Evolutionary conservation across 2,329 filamentous ascomycete species (phyloP), one percentile per base, ranked within the genome.

Genomic region (Anisogramma anomala): DNA sequence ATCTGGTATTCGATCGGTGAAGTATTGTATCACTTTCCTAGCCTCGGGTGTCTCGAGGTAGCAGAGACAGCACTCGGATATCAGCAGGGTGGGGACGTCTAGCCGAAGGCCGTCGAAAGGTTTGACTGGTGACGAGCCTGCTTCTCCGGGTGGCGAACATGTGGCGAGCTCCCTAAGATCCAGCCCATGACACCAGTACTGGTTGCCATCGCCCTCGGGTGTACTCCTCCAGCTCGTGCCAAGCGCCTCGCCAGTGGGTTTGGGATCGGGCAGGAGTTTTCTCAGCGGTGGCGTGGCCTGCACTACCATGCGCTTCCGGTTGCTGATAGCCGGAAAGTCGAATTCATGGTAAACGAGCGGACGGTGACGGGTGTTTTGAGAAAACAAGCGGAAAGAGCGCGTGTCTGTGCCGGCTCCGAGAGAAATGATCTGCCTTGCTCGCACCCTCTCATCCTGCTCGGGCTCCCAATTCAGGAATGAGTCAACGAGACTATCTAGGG

Each of bases 31-130:
- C 4, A 89, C 77, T 2, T 64, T 61, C 27, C 70, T 67, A 0
- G 87, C 81, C 38, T 79, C 71, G 0, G 69, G 53, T 0, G 79
- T 71, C 7, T 79, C 70, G 1, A 98, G 72, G 55, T 98, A 98
- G 58, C 91, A 85, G 23, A 98, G 72, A 57, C 91, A 98, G 68
- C 91, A 96, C 61, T 98, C 91, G 0, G 89, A 96, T 6, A 98
- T 70, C 18, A 98, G 62, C 7, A 98, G 64, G 0, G 91, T 98
- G 0, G 91, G 86, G 0, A 84, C 18, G 56, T 74, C 53, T 50
- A 61, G 55, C 64, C 73, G 45, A n/a, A 47, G n/a, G n/a, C 35
- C 45, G 13, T 23, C 26, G 19, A 42, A 13, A n/a, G 45, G 35
- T 15, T 17, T 33, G 14, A 32, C 34, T 13, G 54, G 36, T 17